These are phyloP conservation scores for Saturnispora quitensis DNA, from an alignment of 805 yeast genomes.

Conservation along the genomic window DNA sequence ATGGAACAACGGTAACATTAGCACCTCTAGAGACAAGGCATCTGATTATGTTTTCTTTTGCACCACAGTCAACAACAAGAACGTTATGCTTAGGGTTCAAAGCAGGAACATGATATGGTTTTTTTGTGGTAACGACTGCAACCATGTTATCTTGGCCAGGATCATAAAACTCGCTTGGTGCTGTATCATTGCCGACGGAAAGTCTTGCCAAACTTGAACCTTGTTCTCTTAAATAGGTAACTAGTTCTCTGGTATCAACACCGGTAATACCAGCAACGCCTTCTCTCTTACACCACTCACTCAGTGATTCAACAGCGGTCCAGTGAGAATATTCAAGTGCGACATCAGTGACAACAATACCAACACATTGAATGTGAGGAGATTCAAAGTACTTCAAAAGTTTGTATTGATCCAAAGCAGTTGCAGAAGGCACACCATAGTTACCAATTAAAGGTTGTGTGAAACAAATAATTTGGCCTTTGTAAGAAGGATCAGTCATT, in stretches of 20 bases:
- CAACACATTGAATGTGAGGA: conserved; percentile 86
- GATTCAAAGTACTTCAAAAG: conserved; percentile 86
- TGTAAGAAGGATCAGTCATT: conserved; percentile 95
- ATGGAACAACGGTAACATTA: conserved; percentile 92
- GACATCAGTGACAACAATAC: conserved; percentile 91
- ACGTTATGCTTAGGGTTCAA: conserved; percentile 58
- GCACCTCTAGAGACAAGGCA: conserved; percentile 94
- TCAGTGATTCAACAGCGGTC: conserved; percentile 96
- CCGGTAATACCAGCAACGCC: conserved; percentile 96
- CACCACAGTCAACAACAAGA: conserved; percentile 96
- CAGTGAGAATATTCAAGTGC: conserved; percentile 97
- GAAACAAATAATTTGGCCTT: conserved; percentile 93
- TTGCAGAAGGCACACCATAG: conserved; percentile 92
- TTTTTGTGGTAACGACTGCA: conserved; percentile 87
- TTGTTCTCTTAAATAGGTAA: conserved; percentile 85
- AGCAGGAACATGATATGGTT: conserved; percentile 82
- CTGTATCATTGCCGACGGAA: conserved; percentile 83
- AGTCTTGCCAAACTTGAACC: conserved; percentile 92
- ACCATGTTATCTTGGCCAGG: conserved; percentile 88
- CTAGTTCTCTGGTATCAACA: conserved; percentile 94
- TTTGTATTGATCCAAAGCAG: conserved; percentile 72
- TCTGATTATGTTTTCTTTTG: conserved; percentile 92
- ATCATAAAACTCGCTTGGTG: conserved; percentile 82
- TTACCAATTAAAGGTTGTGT: conserved; percentile 97
- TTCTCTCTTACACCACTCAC: conserved; percentile 93